Base-by-base conservation (phyloP, 2,329 filamentous ascomycete genomes). In the Dactylellina leptospora region DNA sequence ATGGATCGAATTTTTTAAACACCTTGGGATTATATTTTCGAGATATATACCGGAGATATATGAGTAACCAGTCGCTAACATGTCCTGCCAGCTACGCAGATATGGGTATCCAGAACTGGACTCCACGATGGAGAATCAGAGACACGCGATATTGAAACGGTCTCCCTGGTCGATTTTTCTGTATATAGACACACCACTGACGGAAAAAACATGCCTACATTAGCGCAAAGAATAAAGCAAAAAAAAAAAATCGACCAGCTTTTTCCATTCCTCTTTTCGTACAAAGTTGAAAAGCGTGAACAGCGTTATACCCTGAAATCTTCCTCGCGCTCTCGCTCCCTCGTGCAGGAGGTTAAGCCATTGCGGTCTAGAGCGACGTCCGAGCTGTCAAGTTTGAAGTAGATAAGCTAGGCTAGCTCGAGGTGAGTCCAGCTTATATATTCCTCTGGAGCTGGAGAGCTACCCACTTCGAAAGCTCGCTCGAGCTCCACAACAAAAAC, bases 341-440 rank as follows among this genome's bases (percentile, higher is more conserved):
- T 3, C 40, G 22, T 45, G 40, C 20, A 45, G 22, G 40, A 60
- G 55, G 36, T 59, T 59, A 40, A 28, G 28, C 55, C 27, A 6
- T 36, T 59, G n/a, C 18, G 42, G 55, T 28, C 42, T 59, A 59
- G 55, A 38, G 10, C 22, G 22, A 22, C 40, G 18, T 45, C 27
- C 48, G 38, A 47, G 59, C 38, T 45, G 54, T 40, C 20, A 40
- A 36, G 30, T 40, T 30, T 30, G 33, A 23, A 22, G 45, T 27
- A 36, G 36, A 18, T 61, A 33, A n/a, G n/a, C 18, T 45, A 18
- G 22, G 40, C 18, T 45, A 45, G 13, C 30, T 1, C 16, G 28
- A 20, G 20, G 38, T 25, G n/a, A 22, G 18, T 16, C 23, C 33
- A 51, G 51, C 51, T n/a, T n/a, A n/a, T n/a, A n/a, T n/a, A n/a